A percentile compares a stretch with the other conserved stretches of the same genome.
Evolutionary conservation across 177 flowering plant genomes (phyloP).

Genomic region (Tripterygium wilfordii): DNA sequence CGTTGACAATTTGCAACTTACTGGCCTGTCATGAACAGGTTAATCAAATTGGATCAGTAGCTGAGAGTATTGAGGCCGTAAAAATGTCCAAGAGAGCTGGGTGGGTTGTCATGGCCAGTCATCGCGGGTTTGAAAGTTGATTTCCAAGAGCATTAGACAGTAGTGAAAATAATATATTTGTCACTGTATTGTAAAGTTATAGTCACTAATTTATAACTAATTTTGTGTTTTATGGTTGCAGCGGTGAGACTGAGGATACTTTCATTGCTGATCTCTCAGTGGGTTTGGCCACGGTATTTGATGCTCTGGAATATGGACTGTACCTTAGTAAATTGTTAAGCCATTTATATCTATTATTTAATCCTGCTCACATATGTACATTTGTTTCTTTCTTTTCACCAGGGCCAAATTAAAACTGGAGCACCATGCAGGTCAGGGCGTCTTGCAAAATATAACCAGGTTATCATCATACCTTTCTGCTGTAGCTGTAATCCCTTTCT

Average conservation of each 20-base stretch:
- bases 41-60: conserved; percentile 89
- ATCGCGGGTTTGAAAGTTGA: conserved; percentile 50
- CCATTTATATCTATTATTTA: not conserved
- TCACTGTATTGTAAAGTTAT: conserved; percentile 1
- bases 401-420: conserved; percentile 96
- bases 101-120: conserved; percentile 98
- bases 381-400: conserved; percentile 4
- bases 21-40: conserved; percentile 40
- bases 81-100: conserved; percentile 89
- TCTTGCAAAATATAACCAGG: conserved; percentile 91
- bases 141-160: not conserved
- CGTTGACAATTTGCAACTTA: too few relatives aligned
- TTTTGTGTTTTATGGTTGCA: conserved; percentile 20
- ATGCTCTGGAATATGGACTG: too few relatives aligned
- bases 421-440: conserved; percentile 98
- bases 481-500: not conserved
- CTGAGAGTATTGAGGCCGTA: conserved; percentile 95
- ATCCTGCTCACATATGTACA: not conserved
- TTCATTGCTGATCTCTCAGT: conserved; percentile 95
- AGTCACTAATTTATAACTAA: too few relatives aligned
- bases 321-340: not conserved
- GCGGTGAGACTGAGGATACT: conserved; percentile 96
- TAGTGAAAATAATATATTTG: too few relatives aligned
- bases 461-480: conserved; percentile 3
- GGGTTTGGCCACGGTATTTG: conserved; percentile 78